Base-by-base conservation (phyloP, 129 eudicot genomes). In the Oenanthe sinensis region DNA sequence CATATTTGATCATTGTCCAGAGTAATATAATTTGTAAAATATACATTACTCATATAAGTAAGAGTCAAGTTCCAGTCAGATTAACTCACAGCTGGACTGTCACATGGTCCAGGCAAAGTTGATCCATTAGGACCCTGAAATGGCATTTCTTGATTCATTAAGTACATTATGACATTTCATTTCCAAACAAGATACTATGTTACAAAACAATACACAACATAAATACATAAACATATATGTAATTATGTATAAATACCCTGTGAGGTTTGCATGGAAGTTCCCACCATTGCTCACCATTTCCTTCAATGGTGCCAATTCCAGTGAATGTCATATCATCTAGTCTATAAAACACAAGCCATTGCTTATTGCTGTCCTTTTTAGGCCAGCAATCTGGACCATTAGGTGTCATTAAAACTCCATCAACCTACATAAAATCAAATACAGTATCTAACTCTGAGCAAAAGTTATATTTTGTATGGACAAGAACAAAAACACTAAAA, bases 261-360 rank as follows among this genome's bases (percentile, higher is more conserved):
- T 92, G 97, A 78, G 99, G 97, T 83, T 96, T 96, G 89, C 99
- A 96, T 33, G 99, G 99, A 50, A 96, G 99, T 5, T 92, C 91
- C 99, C 99, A 96, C 99, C 99, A 96, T 44, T 90, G 81, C 30
- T 92, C 81, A 37, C 99, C 97, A 79, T 87, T 88, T 78, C 99
- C 99, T 82, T 96, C 97, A 82, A 92, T 86, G 45, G 91, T 90
- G 30, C 99, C 99, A 3, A 85, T 87, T 65, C 97, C 99, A 5
- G 89, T 90, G 40, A 96, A 75, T 48, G 86, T 96, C 91, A 96
- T 85, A n/a, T 83, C 78, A 79, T 96, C 82, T 4, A 96, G 88
- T 47, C 81, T 76, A 75, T 92, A 96, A 71, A 96, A 96, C 54
- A 96, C 99, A 20, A 96, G 79, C 97, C 99, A 96, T 80, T 96